These are phyloP conservation scores for Galerina marginata DNA, from an alignment of 768 basidiomycete species.

Conservation along the genomic window DNA sequence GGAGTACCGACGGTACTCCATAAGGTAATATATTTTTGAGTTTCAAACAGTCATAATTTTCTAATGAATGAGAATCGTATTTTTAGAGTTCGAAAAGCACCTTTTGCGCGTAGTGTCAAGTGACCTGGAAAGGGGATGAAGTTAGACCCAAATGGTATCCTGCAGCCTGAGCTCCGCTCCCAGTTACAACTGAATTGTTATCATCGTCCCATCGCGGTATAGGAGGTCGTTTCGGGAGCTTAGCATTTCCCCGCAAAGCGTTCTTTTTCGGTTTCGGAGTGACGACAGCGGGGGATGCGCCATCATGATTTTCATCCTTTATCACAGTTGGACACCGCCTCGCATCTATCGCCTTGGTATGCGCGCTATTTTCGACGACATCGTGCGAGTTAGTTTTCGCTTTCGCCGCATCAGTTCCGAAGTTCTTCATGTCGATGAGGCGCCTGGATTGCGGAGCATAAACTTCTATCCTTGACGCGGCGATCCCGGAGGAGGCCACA, in stretches of 20 bases:
- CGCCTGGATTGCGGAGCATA: background rate
- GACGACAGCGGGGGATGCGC: slow-evolving; percentile 2
- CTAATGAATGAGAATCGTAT: too few relatives aligned
- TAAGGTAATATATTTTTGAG: too few relatives aligned
- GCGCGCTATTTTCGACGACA: slow-evolving; percentile 23
- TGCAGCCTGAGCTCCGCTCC: background rate
- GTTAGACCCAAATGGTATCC: slow-evolving; percentile 1
- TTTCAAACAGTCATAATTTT: too few relatives aligned
- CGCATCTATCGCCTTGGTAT: slow-evolving; percentile 9
- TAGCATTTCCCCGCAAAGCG: slow-evolving; percentile 28
- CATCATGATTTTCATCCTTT: slow-evolving; percentile 12
- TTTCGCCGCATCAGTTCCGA: slow-evolving; percentile 21
- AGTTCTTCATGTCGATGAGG: slow-evolving; percentile 17
- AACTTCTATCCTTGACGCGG: background rate
- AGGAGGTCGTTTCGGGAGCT: slow-evolving; percentile 29
- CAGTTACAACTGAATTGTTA: background rate
- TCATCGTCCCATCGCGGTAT: slow-evolving; percentile 32
- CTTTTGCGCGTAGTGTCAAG: too few relatives aligned
- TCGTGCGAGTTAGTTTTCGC: slow-evolving; percentile 16
- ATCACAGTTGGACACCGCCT: slow-evolving; percentile 11
- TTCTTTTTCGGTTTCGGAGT: slow-evolving; percentile 22
- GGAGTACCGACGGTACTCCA: too few relatives aligned
- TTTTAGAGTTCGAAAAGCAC: too few relatives aligned
- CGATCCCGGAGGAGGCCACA: background rate
- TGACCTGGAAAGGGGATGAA: background rate